Evolutionary conservation across 2,329 filamentous ascomycete species (phyloP).

Genomic region (Hypoxylon sp.): DNA sequence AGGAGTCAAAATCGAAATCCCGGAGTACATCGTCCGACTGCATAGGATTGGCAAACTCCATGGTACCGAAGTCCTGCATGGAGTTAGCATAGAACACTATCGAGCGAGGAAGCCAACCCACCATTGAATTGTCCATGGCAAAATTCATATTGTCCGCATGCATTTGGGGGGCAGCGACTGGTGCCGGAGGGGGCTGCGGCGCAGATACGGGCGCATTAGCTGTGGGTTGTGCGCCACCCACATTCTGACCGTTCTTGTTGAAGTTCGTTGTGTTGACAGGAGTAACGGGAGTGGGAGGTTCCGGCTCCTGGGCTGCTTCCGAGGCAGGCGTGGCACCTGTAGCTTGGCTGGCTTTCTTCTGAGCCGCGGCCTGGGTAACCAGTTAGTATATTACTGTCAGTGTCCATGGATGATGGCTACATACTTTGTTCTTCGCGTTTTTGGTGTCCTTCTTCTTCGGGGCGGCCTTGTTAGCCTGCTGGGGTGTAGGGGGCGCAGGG

Average conservation of each 20-base stretch:
- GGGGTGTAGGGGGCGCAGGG: constrained; percentile 80
- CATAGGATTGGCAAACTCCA: constrained; percentile 69
- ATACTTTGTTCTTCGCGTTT: constrained; percentile 75
- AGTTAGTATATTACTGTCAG: constrained; percentile 46
- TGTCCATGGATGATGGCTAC: constrained; percentile 36
- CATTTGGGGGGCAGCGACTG: constrained; percentile 59
- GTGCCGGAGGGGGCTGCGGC: constrained; percentile 57
- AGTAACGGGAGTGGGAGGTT: constrained; percentile 71
- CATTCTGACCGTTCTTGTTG: constrained; percentile 59
- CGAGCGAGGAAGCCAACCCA: constrained; percentile 49
- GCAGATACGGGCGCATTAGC: constrained; percentile 59
- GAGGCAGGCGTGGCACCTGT: constrained; percentile 68
- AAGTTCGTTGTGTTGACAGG: constrained; percentile 66
- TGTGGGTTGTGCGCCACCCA: constrained; percentile 53
- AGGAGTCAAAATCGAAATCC: constrained; percentile 77
- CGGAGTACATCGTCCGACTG: constrained; percentile 69
- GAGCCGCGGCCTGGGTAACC: constrained; percentile 60
- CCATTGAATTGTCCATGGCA: constrained; percentile 61
- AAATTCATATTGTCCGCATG: constrained; percentile 64
- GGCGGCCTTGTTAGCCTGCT: constrained; percentile 76
- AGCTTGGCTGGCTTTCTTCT: constrained; percentile 72
- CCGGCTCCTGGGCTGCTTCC: constrained; percentile 66
- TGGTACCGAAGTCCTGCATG: constrained; percentile 57
- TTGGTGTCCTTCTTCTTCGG: constrained; percentile 82
- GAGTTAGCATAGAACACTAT: constrained; percentile 38